Conservation (phyloP, 139 green algal genomes). For the Micromonas pusilla region DNA sequence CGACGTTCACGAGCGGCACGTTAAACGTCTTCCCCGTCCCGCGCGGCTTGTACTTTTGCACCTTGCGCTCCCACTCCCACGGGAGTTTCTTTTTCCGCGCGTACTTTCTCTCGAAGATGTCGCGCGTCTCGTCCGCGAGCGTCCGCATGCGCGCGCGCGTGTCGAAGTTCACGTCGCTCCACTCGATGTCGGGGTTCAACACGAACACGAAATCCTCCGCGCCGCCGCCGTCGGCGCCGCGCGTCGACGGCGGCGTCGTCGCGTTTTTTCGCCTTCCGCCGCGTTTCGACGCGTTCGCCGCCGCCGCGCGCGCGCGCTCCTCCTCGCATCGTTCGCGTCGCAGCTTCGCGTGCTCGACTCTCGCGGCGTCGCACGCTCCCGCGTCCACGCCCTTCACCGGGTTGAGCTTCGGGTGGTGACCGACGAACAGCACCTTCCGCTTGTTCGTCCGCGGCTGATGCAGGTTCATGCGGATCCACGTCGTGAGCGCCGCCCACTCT, state of each 20-base stretch:
- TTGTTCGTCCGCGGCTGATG: conserved; percentile 49
- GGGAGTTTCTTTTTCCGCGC: conserved; percentile 14
- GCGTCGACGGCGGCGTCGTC: no score
- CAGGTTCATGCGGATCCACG: conserved; percentile 52
- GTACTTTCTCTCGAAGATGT: conserved; percentile 47
- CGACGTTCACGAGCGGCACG: conserved; percentile 44
- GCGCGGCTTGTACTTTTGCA: conserved; percentile 45
- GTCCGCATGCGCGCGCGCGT: conserved; percentile 44
- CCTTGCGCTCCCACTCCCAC: conserved; percentile 46
- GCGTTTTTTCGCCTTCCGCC: no score
- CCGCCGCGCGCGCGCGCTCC: no score
- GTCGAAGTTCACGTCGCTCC: conserved; percentile 37
- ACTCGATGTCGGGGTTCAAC: conserved; percentile 43
- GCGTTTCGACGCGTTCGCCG: no score
- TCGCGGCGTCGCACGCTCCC: no score
- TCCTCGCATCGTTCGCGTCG: no score
- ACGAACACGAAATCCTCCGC: conserved; percentile 37
- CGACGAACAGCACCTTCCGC: conserved; percentile 46
- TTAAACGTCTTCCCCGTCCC: conserved; percentile 19
- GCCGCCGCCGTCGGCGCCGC: no score
- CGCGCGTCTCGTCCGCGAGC: conserved; percentile 41
- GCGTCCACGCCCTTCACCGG: background rate
- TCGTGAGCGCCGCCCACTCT: conserved; percentile 50
- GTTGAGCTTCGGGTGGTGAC: conserved; percentile 8
- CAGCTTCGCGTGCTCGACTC: no score